Evolutionary conservation across 768 basidiomycete species (phyloP), one percentile per base, ranked within the genome.

Genomic region (Obba rivulosa): DNA sequence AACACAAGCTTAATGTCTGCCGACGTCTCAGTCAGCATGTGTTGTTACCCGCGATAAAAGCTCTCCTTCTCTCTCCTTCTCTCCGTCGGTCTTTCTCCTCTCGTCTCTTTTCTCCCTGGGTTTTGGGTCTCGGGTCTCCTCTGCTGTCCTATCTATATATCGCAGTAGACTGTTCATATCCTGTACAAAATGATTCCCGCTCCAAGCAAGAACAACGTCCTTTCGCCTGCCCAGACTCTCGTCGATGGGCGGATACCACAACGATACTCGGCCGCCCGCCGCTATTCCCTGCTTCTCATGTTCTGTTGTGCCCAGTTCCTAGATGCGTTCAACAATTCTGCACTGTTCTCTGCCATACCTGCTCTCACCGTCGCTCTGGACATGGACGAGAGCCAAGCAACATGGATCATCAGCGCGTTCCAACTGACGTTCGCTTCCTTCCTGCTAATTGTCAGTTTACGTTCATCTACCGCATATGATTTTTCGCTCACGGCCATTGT

Each of bases 231-330:
- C 8, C 59, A 55, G 48, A 64, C 63, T 17, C 60, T 64, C 40
- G 61, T 62, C 52, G 60, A 64, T 49, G 63, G 63, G 16, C 48
- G 52, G 21, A 42, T 58, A 13, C 56, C 55, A 25, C 58, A 60
- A 36, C 52, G 43, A 35, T 58, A 56, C 54, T 66, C 61, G 49
- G 54, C 48, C 46, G 53, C 45, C 36, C 59, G 59, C 45, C 67
- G 63, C 34, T 64, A 56, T 37, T 22, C 57, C 17, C 64, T 70
- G 31, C 65, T 69, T 18, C 25, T 59, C 48, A 53, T 67, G 37
- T 66, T 70, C 56, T 68, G 66, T 43, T 58, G 65, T 28, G 66
- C 67, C 7, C 68, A 69, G 51, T 69, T 69, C 54, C 59, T 69
- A 40, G 69, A 70, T 44, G 58, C 65, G 18, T 61, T 68, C 58